Percentiles rank a stretch among this genome's conserved stretches.
These are phyloP conservation scores for Botrytis tulipae DNA, from an alignment of 2,329 filamentous ascomycete genomes.

Conservation along the genomic window DNA sequence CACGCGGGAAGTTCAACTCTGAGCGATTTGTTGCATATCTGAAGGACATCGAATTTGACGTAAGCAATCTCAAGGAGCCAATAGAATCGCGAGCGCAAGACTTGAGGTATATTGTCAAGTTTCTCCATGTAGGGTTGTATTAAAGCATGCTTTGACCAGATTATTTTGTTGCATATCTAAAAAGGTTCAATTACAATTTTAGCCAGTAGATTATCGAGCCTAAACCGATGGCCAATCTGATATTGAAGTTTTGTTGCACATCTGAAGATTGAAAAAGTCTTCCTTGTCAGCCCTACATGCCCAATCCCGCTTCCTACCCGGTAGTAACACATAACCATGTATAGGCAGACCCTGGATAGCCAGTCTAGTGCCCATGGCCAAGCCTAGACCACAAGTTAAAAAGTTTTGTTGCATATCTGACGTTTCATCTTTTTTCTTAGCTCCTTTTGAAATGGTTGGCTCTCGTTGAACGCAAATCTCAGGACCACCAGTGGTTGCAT, in stretches of 20 bases:
- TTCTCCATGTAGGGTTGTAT: background rate
- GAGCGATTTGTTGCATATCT: background rate
- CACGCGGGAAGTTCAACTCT: background rate
- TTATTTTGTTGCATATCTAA: background rate
- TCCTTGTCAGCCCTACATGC: background rate
- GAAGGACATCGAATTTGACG: conserved; percentile 7
- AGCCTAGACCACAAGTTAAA: background rate
- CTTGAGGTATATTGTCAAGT: background rate
- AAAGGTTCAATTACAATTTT: background rate
- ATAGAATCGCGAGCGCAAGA: background rate
- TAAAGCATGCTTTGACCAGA: background rate
- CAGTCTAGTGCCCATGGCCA: background rate
- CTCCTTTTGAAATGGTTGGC: background rate
- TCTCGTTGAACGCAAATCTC: background rate
- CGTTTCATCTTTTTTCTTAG: background rate
- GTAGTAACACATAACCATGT: background rate
- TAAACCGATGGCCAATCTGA: background rate
- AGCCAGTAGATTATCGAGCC: background rate
- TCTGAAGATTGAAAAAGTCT: background rate
- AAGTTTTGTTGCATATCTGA: conserved; percentile 5
- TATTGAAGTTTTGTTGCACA: background rate
- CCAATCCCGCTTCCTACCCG: background rate
- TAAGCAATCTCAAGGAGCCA: background rate
- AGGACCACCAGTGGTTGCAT: no score
- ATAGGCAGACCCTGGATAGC: background rate